phyloP scores from a whole-genome alignment of 2,329 filamentous ascomycete genomes.

The Aspergillus jensenii region DNA sequence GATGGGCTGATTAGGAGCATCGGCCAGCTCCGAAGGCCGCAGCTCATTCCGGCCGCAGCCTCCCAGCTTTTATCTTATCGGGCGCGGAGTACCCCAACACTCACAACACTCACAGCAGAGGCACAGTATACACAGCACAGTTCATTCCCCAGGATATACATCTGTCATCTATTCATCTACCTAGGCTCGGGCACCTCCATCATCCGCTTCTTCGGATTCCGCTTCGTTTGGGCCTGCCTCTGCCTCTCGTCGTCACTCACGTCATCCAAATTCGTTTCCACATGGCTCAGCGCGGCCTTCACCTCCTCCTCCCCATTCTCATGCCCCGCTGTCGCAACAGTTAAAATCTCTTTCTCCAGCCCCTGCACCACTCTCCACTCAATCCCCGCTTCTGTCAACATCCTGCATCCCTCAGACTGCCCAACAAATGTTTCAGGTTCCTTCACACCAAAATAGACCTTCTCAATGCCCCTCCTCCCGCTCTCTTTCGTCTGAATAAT shows the following conservation, averaged over 20 bases:
- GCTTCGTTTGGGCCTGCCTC: conserved; percentile 36
- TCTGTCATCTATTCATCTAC: not conserved
- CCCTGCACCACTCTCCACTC: conserved; percentile 71
- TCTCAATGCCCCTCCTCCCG: conserved; percentile 63
- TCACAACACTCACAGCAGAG: not conserved
- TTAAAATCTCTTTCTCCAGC: conserved; percentile 76
- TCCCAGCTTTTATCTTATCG: conserved; percentile 31
- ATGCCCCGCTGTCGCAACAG: conserved; percentile 83
- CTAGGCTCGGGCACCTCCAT: conserved; percentile 34
- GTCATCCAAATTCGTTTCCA: conserved; percentile 38
- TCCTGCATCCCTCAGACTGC: conserved; percentile 71
- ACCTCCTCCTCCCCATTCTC: conserved; percentile 35
- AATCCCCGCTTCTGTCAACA: conserved; percentile 71
- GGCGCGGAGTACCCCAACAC: not conserved
- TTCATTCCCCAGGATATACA: not conserved
- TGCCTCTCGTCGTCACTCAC: conserved; percentile 39
- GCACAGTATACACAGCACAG: not conserved
- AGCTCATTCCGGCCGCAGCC: conserved; percentile 25
- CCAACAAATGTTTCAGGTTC: conserved; percentile 91
- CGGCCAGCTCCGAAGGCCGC: conserved; percentile 42
- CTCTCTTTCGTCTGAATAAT: conserved; percentile 58
- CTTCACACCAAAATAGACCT: conserved; percentile 81
- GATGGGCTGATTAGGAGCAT: conserved; percentile 24
- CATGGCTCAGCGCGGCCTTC: conserved; percentile 25
- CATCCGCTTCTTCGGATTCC: conserved; percentile 50